Evolutionary conservation across 1,284 basidiomycete species (phyloP).

Genomic region (Apiotrichum veenhuisii): DNA sequence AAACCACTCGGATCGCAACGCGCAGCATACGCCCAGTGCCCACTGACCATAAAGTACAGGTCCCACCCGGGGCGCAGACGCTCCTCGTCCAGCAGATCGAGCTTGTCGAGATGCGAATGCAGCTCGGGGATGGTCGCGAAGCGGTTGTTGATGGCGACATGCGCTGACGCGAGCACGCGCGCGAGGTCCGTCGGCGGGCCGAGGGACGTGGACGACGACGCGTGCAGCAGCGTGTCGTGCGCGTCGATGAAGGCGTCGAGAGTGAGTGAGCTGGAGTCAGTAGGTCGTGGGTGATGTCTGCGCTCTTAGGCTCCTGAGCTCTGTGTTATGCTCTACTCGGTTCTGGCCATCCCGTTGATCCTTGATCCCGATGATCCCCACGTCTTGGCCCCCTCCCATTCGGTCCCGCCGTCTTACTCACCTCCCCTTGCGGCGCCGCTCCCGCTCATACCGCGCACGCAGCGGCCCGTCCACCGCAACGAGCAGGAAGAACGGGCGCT

Average conservation of each 20-base stretch:
- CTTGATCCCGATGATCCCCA: no score
- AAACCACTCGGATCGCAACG: no score
- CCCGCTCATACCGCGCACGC: constrained; percentile 50
- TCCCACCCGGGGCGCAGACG: constrained; percentile 86
- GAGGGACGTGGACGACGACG: constrained; percentile 19
- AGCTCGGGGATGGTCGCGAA: constrained; percentile 60
- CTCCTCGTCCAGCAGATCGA: constrained; percentile 68
- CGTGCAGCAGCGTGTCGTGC: constrained; percentile 58
- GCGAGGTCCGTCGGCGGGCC: constrained; percentile 41
- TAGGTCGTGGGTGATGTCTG: constrained; percentile 12
- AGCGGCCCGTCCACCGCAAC: constrained; percentile 83
- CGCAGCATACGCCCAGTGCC: no score
- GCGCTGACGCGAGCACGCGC: constrained; percentile 38
- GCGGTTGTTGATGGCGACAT: constrained; percentile 69
- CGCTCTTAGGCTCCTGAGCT: not conserved
- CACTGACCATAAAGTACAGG: constrained; percentile 83
- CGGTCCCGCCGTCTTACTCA: no score
- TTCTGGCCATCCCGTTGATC: no score
- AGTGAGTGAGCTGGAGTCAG: constrained; percentile 40
- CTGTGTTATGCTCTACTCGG: not conserved
- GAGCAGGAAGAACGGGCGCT: constrained; percentile 86
- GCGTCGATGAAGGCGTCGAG: constrained; percentile 65
- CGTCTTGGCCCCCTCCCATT: no score
- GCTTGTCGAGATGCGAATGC: constrained; percentile 60
- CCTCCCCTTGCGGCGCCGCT: constrained; percentile 8